Base-by-base conservation (phyloP, 2,329 filamentous ascomycete genomes). In the Aspergillus quadricinctus region DNA sequence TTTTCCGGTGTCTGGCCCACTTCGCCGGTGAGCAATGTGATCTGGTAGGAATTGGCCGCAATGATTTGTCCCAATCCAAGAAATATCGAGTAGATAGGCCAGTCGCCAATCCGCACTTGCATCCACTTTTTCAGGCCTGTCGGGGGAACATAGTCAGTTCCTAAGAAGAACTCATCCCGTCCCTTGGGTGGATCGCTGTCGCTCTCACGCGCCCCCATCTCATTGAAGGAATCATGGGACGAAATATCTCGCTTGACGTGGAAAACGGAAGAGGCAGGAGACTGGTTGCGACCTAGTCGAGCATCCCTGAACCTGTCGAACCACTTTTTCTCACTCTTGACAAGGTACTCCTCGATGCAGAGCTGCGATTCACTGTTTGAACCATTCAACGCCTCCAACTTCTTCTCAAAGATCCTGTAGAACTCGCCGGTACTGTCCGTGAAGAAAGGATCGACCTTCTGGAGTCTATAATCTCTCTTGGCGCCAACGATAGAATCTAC, bases 371-470 rank as follows among this genome's bases (percentile, higher is more conserved):
- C 80, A 0, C 84, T 87, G 57, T 81, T 86, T 59, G 79, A 77
- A 8, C 81, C 83, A 48, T 75, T 81, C 17, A 88, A 73, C 2
- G 71, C 69, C 31, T 83, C 79, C 1, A 88, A 77, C 64, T 78
- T 82, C 67, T 80, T 78, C 56, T 83, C 81, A 59, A 87, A 88
- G 1, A 74, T 77, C 57, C 77, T 77, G 60, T 82, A 84, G 68
- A 85, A 88, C 59, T 85, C 78, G 31, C 84, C 85, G 35, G 79
- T 83, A 49, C 81, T 80, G 66, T 88, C 86, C 5, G 82, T 87
- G 72, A 88, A 88, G 73, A 84, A 85, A 2, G 85, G 85, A 61
- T 86, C 84, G 0, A 88, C 83, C 55, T 87, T 84, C 66, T 88
- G 85, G 17, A 87, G 78, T 58, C 83, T 81, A 66, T 81, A 85